These are phyloP conservation scores for Penicillium soppii DNA, from an alignment of 495 filamentous ascomycete genomes.

Conservation along the genomic window DNA sequence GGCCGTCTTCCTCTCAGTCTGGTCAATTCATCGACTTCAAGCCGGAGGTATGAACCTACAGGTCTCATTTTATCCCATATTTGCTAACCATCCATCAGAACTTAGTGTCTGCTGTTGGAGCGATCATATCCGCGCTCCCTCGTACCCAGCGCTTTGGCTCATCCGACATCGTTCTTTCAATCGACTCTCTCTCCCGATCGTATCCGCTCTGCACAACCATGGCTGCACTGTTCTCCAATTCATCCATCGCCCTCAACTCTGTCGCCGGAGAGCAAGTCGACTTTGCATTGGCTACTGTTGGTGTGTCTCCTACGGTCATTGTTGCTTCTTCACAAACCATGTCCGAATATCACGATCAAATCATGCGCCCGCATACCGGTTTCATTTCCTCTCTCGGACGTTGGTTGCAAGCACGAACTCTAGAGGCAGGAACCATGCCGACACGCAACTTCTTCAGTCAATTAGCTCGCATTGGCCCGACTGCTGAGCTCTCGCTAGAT, in stretches of 20 bases:
- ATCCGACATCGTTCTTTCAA: conserved; percentile 83
- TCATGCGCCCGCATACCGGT: conserved; percentile 50
- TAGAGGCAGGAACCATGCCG: conserved; percentile 69
- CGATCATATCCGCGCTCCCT: conserved; percentile 74
- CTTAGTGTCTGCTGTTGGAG: conserved; percentile 73
- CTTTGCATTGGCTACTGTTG: conserved; percentile 66
- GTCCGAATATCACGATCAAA: conserved; percentile 58
- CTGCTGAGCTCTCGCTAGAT: conserved; percentile 62
- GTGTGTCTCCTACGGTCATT: conserved; percentile 78
- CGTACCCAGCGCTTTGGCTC: conserved; percentile 66
- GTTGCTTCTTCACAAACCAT: conserved; percentile 76
- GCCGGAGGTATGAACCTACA: conserved; percentile 48
- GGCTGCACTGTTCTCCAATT: conserved; percentile 77
- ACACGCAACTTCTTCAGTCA: conserved; percentile 42
- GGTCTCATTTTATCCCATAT: neutral
- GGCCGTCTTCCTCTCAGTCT: conserved; percentile 50
- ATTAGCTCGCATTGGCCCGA: conserved; percentile 56
- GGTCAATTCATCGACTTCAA: conserved; percentile 76
- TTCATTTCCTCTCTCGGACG: conserved; percentile 58
- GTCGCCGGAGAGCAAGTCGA: conserved; percentile 71
- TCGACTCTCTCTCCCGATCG: conserved; percentile 73
- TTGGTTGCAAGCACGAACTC: conserved; percentile 64
- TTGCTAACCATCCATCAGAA: conserved; percentile 49
- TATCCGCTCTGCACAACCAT: conserved; percentile 81
- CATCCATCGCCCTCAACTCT: conserved; percentile 85